Base-by-base conservation (phyloP, 352 stramenopile species). In the Phytophthora nicotianae region DNA sequence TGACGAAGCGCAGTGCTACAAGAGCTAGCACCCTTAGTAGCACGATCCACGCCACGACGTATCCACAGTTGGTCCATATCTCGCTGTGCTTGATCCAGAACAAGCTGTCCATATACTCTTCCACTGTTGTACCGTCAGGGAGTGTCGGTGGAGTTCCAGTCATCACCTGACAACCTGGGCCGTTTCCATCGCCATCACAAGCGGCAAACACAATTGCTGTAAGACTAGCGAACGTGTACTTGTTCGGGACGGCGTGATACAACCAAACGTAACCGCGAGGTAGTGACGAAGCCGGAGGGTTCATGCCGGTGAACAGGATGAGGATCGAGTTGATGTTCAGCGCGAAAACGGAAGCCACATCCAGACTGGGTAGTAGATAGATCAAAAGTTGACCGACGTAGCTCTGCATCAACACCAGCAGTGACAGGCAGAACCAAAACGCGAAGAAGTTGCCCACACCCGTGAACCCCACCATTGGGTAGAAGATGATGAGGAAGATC, bases 11-110 rank as follows among this genome's bases (percentile, higher is more conserved):
- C 52, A 86, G 57, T 5, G 72, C 52, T 38, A 38, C 10, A 38
- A 38, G 32, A 38, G 32, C 32, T 5, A 86, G 38, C 5, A 78
- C 13, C 16, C 68, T 65, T 41, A 81, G 58, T 37, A 78, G 29
- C 17, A 68, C 57, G 7, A 83, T 67, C 50, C 46, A 70, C 32
- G 55, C 67, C 8, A 82, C n/a, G 24, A 68, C 50, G 46, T 77
- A 49, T 14, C 46, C 55, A 7, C 65, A 63, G 51, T 79, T 63
- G 20, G 54, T 23, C 35, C 49, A 60, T 14, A 73, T 74, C 51
- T 81, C 50, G 23, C 66, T 71, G 42, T 77, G 68, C 26, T 79
- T 73, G 58, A 79, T 70, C 40, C 50, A 57, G 57, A 74, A 81
- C 33, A 65, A 51, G 17, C 21, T 48, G 4, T 79, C 73, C 24